Conservation (phyloP, 257 asterid genomes). For the Fraxinus americana region DNA sequence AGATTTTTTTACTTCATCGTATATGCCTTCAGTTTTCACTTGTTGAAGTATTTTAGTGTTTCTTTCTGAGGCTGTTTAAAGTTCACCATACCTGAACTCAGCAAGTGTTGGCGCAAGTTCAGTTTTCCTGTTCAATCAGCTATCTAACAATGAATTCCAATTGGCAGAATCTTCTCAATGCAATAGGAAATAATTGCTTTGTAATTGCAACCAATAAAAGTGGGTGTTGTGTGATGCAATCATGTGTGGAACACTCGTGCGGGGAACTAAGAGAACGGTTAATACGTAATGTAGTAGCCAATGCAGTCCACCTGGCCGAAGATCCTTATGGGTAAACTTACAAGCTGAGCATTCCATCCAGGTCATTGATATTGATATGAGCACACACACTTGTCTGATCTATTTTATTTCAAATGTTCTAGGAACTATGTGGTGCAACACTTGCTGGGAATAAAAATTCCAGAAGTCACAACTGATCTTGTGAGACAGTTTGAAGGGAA, state of each 20-base stretch:
- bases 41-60: neutral
- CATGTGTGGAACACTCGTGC: conserved; percentile 50
- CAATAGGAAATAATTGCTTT: conserved; percentile 48
- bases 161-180: conserved; percentile 55
- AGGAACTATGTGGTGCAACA: conserved; percentile 90
- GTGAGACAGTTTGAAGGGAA: conserved; percentile 45
- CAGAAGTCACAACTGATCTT: conserved; percentile 39
- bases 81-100: neutral
- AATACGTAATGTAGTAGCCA: conserved; percentile 44
- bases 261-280: conserved; percentile 53
- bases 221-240: conserved; percentile 75
- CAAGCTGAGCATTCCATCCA: neutral
- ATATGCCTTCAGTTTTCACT: neutral
- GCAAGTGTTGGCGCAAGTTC: neutral
- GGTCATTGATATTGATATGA: neutral
- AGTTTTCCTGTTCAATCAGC: conserved; percentile 10
- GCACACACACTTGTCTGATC: neutral
- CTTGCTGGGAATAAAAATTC: conserved; percentile 53
- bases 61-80: neutral
- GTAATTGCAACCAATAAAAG: conserved; percentile 61
- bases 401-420: conserved; percentile 15
- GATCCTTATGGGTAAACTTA: conserved; percentile 73
- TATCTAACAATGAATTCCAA: conserved; percentile 23
- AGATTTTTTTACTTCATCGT: neutral
- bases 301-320: conserved; percentile 53